Evolutionary conservation across 148 eudicot genomes (phyloP).

Genomic region (Silene conica): DNA sequence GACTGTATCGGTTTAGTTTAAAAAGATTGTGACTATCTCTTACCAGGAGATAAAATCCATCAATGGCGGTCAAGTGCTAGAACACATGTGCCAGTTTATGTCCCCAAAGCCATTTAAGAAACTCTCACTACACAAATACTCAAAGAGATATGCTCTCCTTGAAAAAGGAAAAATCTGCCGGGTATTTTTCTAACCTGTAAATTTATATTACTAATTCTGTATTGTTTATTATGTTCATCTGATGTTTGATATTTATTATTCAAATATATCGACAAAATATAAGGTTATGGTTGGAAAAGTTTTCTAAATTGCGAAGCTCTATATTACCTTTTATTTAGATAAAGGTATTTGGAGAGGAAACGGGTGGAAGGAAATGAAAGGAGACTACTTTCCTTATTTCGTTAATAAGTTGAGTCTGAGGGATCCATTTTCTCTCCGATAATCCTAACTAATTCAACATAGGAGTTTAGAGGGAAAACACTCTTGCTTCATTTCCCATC

Average conservation of each 20-base stretch:
- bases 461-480: too few relatives aligned
- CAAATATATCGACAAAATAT: neutral
- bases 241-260: neutral
- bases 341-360: too few relatives aligned
- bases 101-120: neutral
- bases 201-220: neutral
- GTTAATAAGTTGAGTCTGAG: too few relatives aligned
- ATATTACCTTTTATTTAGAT: too few relatives aligned
- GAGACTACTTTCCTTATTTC: too few relatives aligned
- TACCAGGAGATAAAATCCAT: neutral
- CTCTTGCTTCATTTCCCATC: too few relatives aligned
- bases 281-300: too few relatives aligned
- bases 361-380: too few relatives aligned
- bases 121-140: neutral
- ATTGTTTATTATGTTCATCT: neutral
- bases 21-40: neutral
- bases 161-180: neutral
- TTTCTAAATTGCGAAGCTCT: too few relatives aligned
- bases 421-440: too few relatives aligned
- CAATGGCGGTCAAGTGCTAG: neutral
- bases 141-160: neutral
- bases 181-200: neutral
- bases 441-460: too few relatives aligned
- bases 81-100: neutral
- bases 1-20: neutral